Evolutionary conservation across 2,329 filamentous ascomycete species (phyloP).

Genomic region (Periglandula ipomoeae): DNA sequence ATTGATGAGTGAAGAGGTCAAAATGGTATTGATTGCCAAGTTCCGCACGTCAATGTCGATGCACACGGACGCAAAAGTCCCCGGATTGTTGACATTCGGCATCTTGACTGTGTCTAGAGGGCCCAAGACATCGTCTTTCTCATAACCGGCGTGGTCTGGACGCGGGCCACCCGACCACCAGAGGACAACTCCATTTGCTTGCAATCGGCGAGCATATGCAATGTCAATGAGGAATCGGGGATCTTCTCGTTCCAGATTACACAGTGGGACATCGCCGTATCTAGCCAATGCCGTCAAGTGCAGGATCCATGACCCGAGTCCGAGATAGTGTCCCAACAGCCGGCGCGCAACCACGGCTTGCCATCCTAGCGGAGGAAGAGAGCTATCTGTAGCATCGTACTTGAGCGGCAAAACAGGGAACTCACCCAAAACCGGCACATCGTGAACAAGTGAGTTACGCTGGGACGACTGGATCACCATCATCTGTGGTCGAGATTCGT

Average conservation of each 20-base stretch:
- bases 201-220: constrained; percentile 81
- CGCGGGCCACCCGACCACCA: constrained; percentile 90
- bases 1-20: constrained; percentile 94
- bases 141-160: constrained; percentile 92
- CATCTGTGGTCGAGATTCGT: constrained; percentile 71
- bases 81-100: constrained; percentile 87
- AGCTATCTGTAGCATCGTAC: constrained; percentile 75
- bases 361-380: constrained; percentile 88
- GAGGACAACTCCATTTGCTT: constrained; percentile 84
- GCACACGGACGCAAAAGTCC: constrained; percentile 91
- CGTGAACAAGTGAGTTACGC: constrained; percentile 68
- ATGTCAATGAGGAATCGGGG: constrained; percentile 93
- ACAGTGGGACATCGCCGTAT: constrained; percentile 90
- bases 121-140: constrained; percentile 80
- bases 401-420: constrained; percentile 76
- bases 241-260: constrained; percentile 91
- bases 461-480: constrained; percentile 88
- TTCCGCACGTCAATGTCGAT: constrained; percentile 93
- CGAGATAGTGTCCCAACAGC: constrained; percentile 81
- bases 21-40: constrained; percentile 91
- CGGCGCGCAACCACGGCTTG: constrained; percentile 81
- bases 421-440: constrained; percentile 74
- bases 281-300: constrained; percentile 81
- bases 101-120: constrained; percentile 81
- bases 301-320: constrained; percentile 83